Conservation (phyloP, 306 rosid genomes). For the Senna tora region DNA sequence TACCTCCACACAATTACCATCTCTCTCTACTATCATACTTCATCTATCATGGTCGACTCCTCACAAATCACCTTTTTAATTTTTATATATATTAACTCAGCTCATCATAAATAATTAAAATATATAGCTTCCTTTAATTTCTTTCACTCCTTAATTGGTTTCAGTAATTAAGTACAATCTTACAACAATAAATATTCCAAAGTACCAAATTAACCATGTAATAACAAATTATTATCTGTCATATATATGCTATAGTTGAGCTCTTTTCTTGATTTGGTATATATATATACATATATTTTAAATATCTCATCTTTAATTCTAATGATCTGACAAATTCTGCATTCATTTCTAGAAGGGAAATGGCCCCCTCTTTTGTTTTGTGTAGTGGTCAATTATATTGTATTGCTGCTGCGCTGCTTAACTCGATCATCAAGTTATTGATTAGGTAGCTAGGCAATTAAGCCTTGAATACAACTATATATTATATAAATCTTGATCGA, state of each 20-base stretch:
- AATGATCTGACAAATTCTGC: neutral
- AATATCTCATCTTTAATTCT: neutral
- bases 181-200: too few species aligned
- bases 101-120: too few species aligned
- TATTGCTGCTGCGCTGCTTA: conserved; percentile 29
- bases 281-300: too few species aligned
- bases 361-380: conserved; percentile 4
- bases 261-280: neutral
- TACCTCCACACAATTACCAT: neutral
- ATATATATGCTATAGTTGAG: neutral
- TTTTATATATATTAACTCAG: too few species aligned
- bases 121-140: too few species aligned
- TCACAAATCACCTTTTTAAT: too few species aligned
- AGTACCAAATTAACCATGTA: too few species aligned
- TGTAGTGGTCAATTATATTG: conserved; percentile 28
- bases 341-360: conserved; percentile 3
- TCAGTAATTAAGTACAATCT: too few species aligned
- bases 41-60: too few species aligned
- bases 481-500: neutral
- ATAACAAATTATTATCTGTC: too few species aligned
- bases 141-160: too few species aligned
- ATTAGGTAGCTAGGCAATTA: neutral
- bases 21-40: too few species aligned
- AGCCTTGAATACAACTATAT: conserved; percentile 3
- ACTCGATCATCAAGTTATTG: neutral